Evolutionary conservation across 1,284 basidiomycete species (phyloP).

Genomic region (Boletellus deceptivus): DNA sequence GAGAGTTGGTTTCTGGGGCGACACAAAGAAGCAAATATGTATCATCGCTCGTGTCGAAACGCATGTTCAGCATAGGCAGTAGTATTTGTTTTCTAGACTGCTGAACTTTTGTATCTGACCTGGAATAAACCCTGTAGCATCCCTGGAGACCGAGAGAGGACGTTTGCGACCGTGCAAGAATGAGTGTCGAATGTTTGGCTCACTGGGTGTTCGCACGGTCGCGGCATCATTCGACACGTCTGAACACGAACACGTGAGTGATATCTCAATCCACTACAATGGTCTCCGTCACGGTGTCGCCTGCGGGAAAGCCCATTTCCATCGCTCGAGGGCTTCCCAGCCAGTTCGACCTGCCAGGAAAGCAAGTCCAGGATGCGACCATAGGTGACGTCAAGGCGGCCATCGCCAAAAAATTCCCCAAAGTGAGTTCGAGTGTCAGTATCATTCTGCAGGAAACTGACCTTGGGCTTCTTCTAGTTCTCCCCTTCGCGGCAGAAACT

Average conservation of each 20-base stretch:
- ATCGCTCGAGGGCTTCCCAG: constrained; percentile 56
- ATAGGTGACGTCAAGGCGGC: constrained; percentile 60
- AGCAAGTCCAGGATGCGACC: constrained; percentile 45
- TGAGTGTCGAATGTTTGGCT: too few species aligned
- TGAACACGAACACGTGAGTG: too few species aligned
- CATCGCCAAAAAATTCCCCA: constrained; percentile 55
- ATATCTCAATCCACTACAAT: constrained; percentile 34
- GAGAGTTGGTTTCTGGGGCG: not conserved
- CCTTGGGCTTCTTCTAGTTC: constrained; percentile 47
- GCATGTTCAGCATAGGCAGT: too few species aligned
- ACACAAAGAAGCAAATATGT: too few species aligned
- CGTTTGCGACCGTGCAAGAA: too few species aligned
- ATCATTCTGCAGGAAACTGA: not conserved
- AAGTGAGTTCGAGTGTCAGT: constrained; percentile 39
- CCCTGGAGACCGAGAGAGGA: too few species aligned
- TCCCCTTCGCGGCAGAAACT: constrained; percentile 72
- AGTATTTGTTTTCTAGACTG: too few species aligned
- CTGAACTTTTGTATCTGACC: too few species aligned
- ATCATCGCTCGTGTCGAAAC: too few species aligned
- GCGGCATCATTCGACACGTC: too few species aligned
- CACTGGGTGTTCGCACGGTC: too few species aligned
- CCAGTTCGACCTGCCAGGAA: constrained; percentile 52
- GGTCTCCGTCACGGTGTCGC: constrained; percentile 58
- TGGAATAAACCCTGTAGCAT: too few species aligned
- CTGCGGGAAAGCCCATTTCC: constrained; percentile 43